Evolutionary conservation across 1,284 basidiomycete species (phyloP), one percentile per base, ranked within the genome.

Genomic region (Thecaphora thlaspeos): DNA sequence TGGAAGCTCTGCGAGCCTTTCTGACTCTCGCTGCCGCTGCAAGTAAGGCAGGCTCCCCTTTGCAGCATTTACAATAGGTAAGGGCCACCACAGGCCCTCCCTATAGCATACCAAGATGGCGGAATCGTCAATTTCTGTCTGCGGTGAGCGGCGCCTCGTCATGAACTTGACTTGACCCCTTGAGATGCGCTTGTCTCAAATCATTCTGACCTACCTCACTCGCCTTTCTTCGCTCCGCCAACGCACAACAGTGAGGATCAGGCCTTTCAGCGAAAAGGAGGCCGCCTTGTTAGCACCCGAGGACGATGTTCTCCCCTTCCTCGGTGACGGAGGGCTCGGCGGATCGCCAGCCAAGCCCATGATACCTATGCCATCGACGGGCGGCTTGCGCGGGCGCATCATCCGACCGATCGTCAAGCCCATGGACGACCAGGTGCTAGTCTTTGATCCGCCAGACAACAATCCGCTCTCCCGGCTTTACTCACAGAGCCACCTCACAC

Each of bases 381-480:
- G 42, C 50, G 1, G 38, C 46, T 51, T 60, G 26, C 65, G 69
- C 5, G 59, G 61, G 15, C 53, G 65, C 19, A 71, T 70, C 52
- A 67, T 77, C 21, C 67, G 75, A 17, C 68, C 70, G 21, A 77
- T 77, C 53, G 57, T 77, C 32, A 56, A 60, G 36, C 64, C 71
- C 2, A 75, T 77, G 52, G 74, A 76, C 50, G 70, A 76, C 38
- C 67, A 72, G 36, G 74, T 77, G 39, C 63, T 77, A 30, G 74
- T 77, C 41, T 77, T 77, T 53, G 75, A 77, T 37, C 74, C 75
- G 4, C 71, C 73, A 4, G 73, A 72, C 41, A 61, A 39, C 43
- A 73, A 73, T 34, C 68, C 72, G 7, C 47, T 73, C 28, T 61
- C 55, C 4, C 46, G 70, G 2, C 56, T 73, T 28, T 61, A 62